Base-by-base conservation (phyloP, 257 asterid species). In the Cynanchum wilfordii region DNA sequence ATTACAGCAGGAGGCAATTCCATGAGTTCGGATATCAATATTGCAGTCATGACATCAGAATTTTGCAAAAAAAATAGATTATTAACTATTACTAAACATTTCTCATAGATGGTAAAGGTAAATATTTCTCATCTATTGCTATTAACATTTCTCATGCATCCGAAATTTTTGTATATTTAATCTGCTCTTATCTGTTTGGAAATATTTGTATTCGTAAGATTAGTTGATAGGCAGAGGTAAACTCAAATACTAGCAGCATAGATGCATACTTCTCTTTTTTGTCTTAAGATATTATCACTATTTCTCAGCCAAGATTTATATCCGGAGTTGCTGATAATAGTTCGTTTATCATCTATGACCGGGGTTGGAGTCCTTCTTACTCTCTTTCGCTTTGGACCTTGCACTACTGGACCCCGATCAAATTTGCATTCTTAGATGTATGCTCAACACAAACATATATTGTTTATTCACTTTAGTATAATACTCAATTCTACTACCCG, bases 281-380 rank as follows among this genome's bases (percentile, higher is more conserved):
- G n/a, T n/a, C n/a, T n/a, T n/a, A n/a, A n/a, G n/a, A n/a, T n/a
- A n/a, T n/a, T n/a, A n/a, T n/a, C n/a, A n/a, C n/a, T n/a, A n/a
- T 81, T 86, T 83, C 84, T 83, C 70, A 94, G 98, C 99, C 99
- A 94, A 60, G 88, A 82, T 77, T 91, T 93, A 87, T 88, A 94
- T 82, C 97, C 92, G 57, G 96, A 86, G n/a, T n/a, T n/a, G n/a
- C n/a, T n/a, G 75, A 94, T 87, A 75, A 94, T 82, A 57, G 83
- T 87, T 80, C 86, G 90, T 24, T 87, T 90, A 71, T 85, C 66
- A 82, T 91, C 96, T 82, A 94, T 82, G 47, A 74, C 76, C 50
- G 81, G 49, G 50, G 82, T 70, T 78, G 83, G 72, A 19, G 78
- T 80, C 75, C 78, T 84, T 84, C 70, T 83, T 73, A 81, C 80